Base-by-base conservation (phyloP, 345 rosid genomes). In the Excoecaria cochinchinensis region DNA sequence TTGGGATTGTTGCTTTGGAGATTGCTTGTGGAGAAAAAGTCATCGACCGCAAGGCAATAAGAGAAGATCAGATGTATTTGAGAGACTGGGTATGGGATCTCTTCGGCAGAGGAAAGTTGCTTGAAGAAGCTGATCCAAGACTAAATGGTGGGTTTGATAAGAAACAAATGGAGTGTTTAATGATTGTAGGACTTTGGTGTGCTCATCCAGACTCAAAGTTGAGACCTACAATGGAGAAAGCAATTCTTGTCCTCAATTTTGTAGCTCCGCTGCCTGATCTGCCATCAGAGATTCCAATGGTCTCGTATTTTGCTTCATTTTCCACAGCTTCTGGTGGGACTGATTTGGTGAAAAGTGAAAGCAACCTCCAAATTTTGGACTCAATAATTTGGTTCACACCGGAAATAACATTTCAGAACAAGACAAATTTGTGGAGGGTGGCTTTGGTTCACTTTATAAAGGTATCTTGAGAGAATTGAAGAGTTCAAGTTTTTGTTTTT, bases 1-100 rank as follows among this genome's bases (percentile, higher is more conserved):
- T 87, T 50, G 81, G 87, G 0, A 31, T 85, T 3, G 86, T 83
- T 4, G 71, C 74, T 0, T 40, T 82, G 55, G 84, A 87, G 21
- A 73, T 83, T 1, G 84, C 82, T 22, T 59, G 38, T 59, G 63
- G 63, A 22, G 22, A 38, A 22, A 59, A 25, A 22, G 4, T 25
- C 25, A 59, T 24, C 15, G 36, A 59, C 4, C 15, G 38, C 10
- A 59, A 25, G 4, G 25, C 25, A 12, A 25, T 31, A 31, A 31
- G 25, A 59, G 39, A 59, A 11, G 38, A 24, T 59, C 38, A 59
- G 11, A 59, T 24, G 9, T 21, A 24, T 21, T 50, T 76, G 52
- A 67, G 25, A 3, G 11, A 24, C 14, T 73, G 73, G 77, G 59
- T 67, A 46, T 73, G 77, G 81, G 69, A 67, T 21, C 15, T 25